Percentiles rank a stretch among this genome's conserved stretches.
These are phyloP conservation scores for Leptographium flavum DNA, from an alignment of 2,329 filamentous ascomycete species.

Conservation along the genomic window DNA sequence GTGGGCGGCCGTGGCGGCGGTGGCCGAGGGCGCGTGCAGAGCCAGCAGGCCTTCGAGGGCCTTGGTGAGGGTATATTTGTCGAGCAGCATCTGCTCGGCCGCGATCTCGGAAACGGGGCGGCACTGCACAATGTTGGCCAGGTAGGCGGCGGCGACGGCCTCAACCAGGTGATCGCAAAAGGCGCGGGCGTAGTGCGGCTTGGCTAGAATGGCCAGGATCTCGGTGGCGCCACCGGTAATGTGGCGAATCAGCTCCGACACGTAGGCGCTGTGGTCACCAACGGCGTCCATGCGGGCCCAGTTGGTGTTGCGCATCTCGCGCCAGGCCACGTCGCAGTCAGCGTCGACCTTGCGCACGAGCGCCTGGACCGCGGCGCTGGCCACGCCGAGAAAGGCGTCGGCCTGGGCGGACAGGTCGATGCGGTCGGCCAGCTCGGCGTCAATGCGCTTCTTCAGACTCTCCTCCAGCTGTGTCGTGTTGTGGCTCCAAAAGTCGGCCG, in stretches of 20 bases:
- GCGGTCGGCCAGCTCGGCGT: slow-evolving; percentile 56
- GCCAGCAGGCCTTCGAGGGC: slow-evolving; percentile 58
- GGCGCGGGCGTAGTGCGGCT: slow-evolving; percentile 85
- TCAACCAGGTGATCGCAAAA: slow-evolving; percentile 97
- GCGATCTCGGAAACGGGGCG: slow-evolving; percentile 85
- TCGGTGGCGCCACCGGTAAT: slow-evolving; percentile 60
- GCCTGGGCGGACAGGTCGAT: slow-evolving; percentile 88
- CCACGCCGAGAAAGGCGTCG: slow-evolving; percentile 90
- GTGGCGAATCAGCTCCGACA: slow-evolving; percentile 62
- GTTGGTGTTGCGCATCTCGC: slow-evolving; percentile 92
- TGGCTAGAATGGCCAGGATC: slow-evolving; percentile 64
- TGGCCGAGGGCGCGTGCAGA: slow-evolving; percentile 32
- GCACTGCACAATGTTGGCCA: slow-evolving; percentile 75
- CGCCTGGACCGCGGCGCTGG: slow-evolving; percentile 70
- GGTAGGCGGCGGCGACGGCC: slow-evolving; percentile 62
- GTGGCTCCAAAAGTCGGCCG: slow-evolving; percentile 90
- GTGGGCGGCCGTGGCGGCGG: slow-evolving; percentile 13
- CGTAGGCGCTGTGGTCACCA: slow-evolving; percentile 85
- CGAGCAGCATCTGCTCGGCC: slow-evolving; percentile 92
- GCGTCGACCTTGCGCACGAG: slow-evolving; percentile 74
- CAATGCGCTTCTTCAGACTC: slow-evolving; percentile 82
- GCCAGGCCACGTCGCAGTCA: slow-evolving; percentile 75
- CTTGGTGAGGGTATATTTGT: slow-evolving; percentile 82
- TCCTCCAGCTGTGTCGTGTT: slow-evolving; percentile 91
- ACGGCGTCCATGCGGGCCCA: slow-evolving; percentile 92